Base-by-base conservation (phyloP, 108 stramenopile species). In the Cyclotella choctawhatcheeana region DNA sequence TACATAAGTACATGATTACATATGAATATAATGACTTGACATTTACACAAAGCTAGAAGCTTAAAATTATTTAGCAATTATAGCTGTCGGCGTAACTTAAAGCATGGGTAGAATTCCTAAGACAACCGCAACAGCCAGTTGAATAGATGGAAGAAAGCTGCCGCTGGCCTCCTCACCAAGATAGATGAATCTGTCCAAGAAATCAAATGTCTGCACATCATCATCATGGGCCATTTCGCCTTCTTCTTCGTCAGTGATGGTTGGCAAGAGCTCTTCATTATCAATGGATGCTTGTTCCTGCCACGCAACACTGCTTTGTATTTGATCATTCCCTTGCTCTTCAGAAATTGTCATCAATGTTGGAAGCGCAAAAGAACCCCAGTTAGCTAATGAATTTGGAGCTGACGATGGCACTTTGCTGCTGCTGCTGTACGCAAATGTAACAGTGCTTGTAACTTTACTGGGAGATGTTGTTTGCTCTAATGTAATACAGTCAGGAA, bases 401-500 rank as follows among this genome's bases (percentile, higher is more conserved):
- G 70, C 44, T 21, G 12, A 31, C 18, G 43, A 32, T 14, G 70
- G 58, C n/a, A 5, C 26, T 3, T 5, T 5, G 17, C 24, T 53
- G 12, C 30, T 21, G 4, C 13, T 21, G 18, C 1, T 22, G 12
- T 44, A 21, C 30, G 13, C 25, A 45, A 24, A 13, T 50, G 32
- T 50, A 17, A 1, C 34, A 47, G 27, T 50, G 24, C 18, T 71
- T 26, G 1, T 37, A 16, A 13, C 51, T 50, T 48, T 64, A 64
- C 29, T 68, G 33, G 31, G 61, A 18, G 61, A 40, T 2, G 7
- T 53, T 53, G 27, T 44, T 18, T 35, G 44, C 21, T 31, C n/a
- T 1, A 13, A 1, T 22, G n/a, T 47, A 44, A 43, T 44, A 58
- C 76, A 77, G 18, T 64, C 43, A n/a, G 76, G 68, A 18, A 69